phyloP scores from a whole-genome alignment of 208 protist species.

The Histomonas meleagridis region DNA sequence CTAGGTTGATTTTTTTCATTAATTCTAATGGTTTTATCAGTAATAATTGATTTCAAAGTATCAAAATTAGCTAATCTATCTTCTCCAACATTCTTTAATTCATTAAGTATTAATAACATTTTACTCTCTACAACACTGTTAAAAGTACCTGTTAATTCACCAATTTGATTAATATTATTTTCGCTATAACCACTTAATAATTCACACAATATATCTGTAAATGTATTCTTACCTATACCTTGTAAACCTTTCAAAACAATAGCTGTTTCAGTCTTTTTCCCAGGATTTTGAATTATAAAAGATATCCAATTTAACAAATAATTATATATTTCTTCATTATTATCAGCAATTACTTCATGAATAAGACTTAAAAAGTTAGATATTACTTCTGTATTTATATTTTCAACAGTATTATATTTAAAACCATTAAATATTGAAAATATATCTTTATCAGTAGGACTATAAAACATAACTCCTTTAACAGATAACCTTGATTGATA shows the following conservation, averaged over 20 bases:
- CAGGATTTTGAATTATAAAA: background rate
- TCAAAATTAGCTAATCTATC: slow-evolving; percentile 16
- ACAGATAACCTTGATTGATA: too few species aligned
- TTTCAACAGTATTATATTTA: too few species aligned
- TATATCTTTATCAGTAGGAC: too few species aligned
- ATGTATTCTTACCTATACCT: background rate
- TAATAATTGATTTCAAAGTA: background rate
- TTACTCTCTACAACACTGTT: background rate
- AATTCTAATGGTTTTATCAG: background rate
- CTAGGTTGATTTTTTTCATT: background rate
- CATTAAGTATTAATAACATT: background rate
- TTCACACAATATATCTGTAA: background rate
- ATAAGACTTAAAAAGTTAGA: background rate
- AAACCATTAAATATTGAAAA: too few species aligned
- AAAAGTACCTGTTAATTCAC: background rate
- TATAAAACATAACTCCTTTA: too few species aligned
- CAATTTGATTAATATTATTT: background rate
- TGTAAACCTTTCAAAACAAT: background rate
- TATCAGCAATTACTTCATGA: background rate
- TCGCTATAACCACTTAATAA: background rate
- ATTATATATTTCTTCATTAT: background rate
- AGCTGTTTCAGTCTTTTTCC: background rate
- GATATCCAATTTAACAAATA: background rate
- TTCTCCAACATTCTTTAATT: background rate
- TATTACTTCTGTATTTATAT: too few species aligned